Base-by-base conservation (phyloP, 352 stramenopile genomes). In the Phytophthora macrochlamydospora region DNA sequence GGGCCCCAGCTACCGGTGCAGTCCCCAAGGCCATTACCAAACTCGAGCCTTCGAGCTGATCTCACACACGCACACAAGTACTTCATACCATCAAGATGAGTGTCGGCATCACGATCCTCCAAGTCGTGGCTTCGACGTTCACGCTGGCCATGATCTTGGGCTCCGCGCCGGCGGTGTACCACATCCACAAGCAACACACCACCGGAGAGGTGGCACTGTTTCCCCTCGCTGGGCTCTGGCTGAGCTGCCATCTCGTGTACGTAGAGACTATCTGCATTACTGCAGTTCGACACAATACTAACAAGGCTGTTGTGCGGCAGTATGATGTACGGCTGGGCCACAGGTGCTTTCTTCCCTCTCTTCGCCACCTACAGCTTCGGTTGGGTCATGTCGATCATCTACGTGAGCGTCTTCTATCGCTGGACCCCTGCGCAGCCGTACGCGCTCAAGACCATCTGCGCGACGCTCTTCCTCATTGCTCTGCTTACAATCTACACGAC, bases 191-290 rank as follows among this genome's bases (percentile, higher is more conserved):
- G 57, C 58, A 48, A 11, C 51, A 42, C 3, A 30, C 48, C 51
- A 71, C 63, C 3, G 69, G 75, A 11, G 66, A 67, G 0, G 66
- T 70, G 0, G 37, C 71, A 24, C 52, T 69, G 18, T 58, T 76
- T 5, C 48, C 71, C 2, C 62, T 83, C 46, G 57, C 78, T 7
- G 65, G 68, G 6, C 64, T 83, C 45, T 76, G 71, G 59, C 40
- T 76, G 11, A 76, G 54, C 29, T 78, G 70, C 7, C 70, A 79
- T 40, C 51, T 75, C 3, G 63, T 76, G 73, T 74, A 68, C 51
- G 62, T 57, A 24, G 18, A 24, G 18, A 35, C 59, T 2, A 35
- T 32, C 11, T 7, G 14, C 30, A n/a, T 7, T 31, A 18, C 4
- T 24, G 50, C 38, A 43, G 28, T 43, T 12, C 12, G 8, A 12